A percentile compares a stretch with the other conserved stretches of the same genome.
phyloP scores from a whole-genome alignment of 768 basidiomycete species.

The Phanerochaete carnosa region DNA sequence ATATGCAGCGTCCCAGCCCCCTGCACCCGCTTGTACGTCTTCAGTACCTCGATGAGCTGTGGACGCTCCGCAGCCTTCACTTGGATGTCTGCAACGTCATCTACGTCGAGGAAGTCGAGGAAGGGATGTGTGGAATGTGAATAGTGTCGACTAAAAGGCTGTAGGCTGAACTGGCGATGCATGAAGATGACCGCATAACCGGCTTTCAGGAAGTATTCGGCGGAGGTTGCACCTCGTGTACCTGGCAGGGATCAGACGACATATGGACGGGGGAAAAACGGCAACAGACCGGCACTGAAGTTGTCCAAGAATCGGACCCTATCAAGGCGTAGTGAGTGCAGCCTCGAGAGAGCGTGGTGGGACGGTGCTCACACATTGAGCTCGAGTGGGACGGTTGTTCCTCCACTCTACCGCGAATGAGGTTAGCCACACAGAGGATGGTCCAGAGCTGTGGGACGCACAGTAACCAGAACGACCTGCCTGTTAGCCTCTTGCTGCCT shows the following conservation, averaged over 20 bases:
- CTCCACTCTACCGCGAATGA: slow-evolving; percentile 70
- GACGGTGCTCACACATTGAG: slow-evolving; percentile 87
- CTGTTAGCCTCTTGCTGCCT: slow-evolving; percentile 61
- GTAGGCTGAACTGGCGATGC: slow-evolving; percentile 95
- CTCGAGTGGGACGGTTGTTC: slow-evolving; percentile 96
- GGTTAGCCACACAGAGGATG: slow-evolving; percentile 1
- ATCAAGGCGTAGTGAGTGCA: slow-evolving; percentile 19
- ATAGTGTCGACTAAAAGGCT: slow-evolving; percentile 97
- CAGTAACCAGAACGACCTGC: slow-evolving; percentile 91
- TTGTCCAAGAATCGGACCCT: slow-evolving; percentile 99
- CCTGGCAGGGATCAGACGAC: slow-evolving; percentile 42
- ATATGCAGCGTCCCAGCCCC: slow-evolving; percentile 72
- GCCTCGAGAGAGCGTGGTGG: slow-evolving; percentile 1
- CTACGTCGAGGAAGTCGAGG: slow-evolving; percentile 87
- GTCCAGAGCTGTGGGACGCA: slow-evolving; percentile 36
- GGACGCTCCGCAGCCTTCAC: slow-evolving; percentile 64
- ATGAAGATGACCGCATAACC: slow-evolving; percentile 99
- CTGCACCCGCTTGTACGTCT: slow-evolving; percentile 79
- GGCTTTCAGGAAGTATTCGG: slow-evolving; percentile 93
- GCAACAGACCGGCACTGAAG: slow-evolving; percentile 85
- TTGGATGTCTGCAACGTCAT: slow-evolving; percentile 47
- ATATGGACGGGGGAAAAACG: not conserved
- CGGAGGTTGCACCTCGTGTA: slow-evolving; percentile 95
- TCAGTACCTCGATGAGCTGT: slow-evolving; percentile 69
- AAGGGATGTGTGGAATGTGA: slow-evolving; percentile 98